Conservation (phyloP, 331 rosid genomes). For the Spiraea crenata region DNA sequence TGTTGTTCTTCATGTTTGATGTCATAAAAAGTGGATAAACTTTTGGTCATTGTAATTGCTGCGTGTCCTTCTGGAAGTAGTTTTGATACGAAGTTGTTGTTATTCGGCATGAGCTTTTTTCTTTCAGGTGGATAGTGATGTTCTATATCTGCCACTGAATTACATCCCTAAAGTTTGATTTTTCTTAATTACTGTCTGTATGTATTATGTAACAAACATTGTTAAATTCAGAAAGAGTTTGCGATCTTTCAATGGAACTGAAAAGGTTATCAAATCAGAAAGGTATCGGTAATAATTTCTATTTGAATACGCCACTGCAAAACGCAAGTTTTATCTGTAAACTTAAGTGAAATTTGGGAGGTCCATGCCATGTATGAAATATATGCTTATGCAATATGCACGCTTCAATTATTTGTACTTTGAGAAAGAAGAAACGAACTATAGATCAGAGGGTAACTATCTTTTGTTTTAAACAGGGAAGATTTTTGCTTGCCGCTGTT, state of each 20-base stretch:
- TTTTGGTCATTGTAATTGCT: background rate
- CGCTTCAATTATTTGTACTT: slow-evolving; percentile 2
- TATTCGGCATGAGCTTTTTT: background rate
- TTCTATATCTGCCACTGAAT: background rate
- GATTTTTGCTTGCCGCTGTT: slow-evolving; percentile 96
- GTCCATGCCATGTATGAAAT: background rate
- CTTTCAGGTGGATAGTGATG: background rate
- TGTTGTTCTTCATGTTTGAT: background rate
- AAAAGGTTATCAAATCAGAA: background rate
- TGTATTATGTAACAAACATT: background rate
- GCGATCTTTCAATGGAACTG: background rate
- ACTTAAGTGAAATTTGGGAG: background rate
- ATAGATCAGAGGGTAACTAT: slow-evolving; percentile 10
- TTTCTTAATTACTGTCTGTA: background rate
- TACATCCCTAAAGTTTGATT: background rate
- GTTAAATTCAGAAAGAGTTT: background rate
- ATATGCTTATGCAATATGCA: background rate
- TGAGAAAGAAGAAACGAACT: background rate
- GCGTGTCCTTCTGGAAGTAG: background rate
- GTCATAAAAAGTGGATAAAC: background rate
- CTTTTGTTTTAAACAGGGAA: slow-evolving; percentile 65
- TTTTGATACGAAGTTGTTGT: background rate
- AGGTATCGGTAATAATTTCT: background rate
- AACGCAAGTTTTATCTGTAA: background rate
- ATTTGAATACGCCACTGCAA: background rate